Evolutionary conservation across 768 basidiomycete species (phyloP), one percentile per base, ranked within the genome.

Genomic region (Filobasidium floriforme): DNA sequence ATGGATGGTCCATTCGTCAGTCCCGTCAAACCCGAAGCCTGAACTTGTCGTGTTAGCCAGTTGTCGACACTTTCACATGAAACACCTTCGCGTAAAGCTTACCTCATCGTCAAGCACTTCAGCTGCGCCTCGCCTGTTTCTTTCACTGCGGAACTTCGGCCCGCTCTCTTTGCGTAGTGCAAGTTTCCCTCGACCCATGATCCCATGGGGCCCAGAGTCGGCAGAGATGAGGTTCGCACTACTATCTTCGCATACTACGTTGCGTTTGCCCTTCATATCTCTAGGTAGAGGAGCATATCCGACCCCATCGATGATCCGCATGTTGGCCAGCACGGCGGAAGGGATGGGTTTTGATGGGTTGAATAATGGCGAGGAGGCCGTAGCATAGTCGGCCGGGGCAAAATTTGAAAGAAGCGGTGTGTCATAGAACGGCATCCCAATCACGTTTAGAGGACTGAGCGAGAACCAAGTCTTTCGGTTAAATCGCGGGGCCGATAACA

Each of bases 211-310:
- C 22, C 28, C 59, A 1, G 40, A 29, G 40, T 60, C 59, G 10
- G 52, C 52, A 22, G 57, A 44, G 14, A 65, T 59, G 40, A 65
- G 24, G 41, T 68, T 68, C 9, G 55, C 29, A n/a, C 40, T 41
- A 18, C 55, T 40, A 19, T 77, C 26, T 79, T 81, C 15, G 82
- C 80, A 19, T 80, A 86, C 84, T 70, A 92, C 83, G 75, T 98
- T 94, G 44, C 94, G 84, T 66, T 86, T 84, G 0, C 90, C 91
- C 70, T 85, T 85, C 24, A 94, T 81, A 69, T 94, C 92, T 73
- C 87, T 87, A 0, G 94, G 94, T 59, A 92, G 81, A 0, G 88
- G 80, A 0, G 94, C 92, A 75, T 96, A 97, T 5, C 90, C 89
- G 32, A 97, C 83, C 63, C 88, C 89, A 72, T 96, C 92, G 68